Percentiles rank a stretch among this genome's conserved stretches.
Conservation (phyloP, 768 basidiomycete species). For the Tricholoma furcatifolium region DNA sequence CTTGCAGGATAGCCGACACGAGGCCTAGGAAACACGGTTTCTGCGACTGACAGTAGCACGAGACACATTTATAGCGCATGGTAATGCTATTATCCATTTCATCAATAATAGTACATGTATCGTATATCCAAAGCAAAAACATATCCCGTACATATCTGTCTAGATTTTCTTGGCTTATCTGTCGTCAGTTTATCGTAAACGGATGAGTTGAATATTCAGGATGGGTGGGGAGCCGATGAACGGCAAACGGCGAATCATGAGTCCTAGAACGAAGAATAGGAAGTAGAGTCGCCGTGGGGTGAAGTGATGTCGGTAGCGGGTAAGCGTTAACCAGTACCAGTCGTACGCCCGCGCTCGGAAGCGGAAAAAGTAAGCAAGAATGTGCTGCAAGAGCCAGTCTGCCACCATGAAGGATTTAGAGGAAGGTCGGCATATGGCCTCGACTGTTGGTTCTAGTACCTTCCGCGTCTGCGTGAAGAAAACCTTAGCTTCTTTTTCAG, state of each 20-base stretch:
- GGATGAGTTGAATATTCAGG: constrained; percentile 22
- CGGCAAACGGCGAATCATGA: constrained; percentile 21
- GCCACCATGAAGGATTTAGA: constrained; percentile 15
- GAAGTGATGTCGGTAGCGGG: constrained; percentile 16
- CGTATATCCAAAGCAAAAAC: not conserved
- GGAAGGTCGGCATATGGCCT: constrained; percentile 12
- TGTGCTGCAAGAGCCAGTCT: constrained; percentile 19
- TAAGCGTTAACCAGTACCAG: constrained; percentile 18
- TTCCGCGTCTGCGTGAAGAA: constrained; percentile 92
- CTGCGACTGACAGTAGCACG: too few relatives aligned
- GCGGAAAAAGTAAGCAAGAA: constrained; percentile 8
- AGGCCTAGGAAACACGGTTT: too few relatives aligned
- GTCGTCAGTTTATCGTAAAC: constrained; percentile 7
- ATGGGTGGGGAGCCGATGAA: constrained; percentile 23
- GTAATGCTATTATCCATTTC: not conserved
- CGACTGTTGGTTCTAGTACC: constrained; percentile 4
- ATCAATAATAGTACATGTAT: not conserved
- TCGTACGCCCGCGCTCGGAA: constrained; percentile 11
- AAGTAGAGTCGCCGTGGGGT: constrained; percentile 18
- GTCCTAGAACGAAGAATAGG: constrained; percentile 21
- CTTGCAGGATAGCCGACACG: too few relatives aligned
- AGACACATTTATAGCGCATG: too few relatives aligned
- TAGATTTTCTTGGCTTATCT: not conserved
- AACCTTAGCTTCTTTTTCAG: constrained; percentile 71
- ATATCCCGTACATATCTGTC: not conserved